These are phyloP conservation scores for Geotrichum histeridarum DNA, from an alignment of 1,139 yeast species.

Conservation along the genomic window DNA sequence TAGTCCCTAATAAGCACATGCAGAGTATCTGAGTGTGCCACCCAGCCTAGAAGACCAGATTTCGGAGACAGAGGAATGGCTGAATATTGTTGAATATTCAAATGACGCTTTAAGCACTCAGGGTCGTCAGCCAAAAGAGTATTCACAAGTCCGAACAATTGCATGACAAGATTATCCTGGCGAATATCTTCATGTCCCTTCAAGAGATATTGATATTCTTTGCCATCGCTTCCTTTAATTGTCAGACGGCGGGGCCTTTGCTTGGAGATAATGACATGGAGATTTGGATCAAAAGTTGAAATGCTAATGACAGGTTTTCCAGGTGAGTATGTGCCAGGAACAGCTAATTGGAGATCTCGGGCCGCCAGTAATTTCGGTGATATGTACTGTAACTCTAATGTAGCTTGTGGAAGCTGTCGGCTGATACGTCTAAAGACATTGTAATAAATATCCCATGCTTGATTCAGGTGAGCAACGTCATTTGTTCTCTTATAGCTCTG, in stretches of 20 bases:
- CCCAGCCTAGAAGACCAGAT: slow-evolving; percentile 97
- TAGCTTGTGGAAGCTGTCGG: slow-evolving; percentile 80
- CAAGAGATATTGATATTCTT: slow-evolving; percentile 69
- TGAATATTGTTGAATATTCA: slow-evolving; percentile 85
- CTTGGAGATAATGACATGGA: slow-evolving; percentile 88
- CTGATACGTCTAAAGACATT: slow-evolving; percentile 88
- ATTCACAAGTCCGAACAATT: slow-evolving; percentile 89
- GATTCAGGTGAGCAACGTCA: slow-evolving; percentile 84
- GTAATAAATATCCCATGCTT: slow-evolving; percentile 96
- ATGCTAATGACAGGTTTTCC: slow-evolving; percentile 76
- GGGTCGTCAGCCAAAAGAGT: slow-evolving; percentile 85
- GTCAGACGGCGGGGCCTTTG: slow-evolving; percentile 88
- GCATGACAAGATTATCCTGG: slow-evolving; percentile 97
- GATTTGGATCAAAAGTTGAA: slow-evolving; percentile 69
- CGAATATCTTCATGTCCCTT: slow-evolving; percentile 98
- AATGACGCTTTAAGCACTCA: slow-evolving; percentile 92
- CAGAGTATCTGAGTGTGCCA: slow-evolving; percentile 93
- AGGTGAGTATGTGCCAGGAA: slow-evolving; percentile 88
- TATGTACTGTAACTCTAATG: slow-evolving; percentile 85
- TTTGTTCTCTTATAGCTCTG: slow-evolving; percentile 76
- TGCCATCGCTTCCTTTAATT: slow-evolving; percentile 86
- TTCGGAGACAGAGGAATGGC: slow-evolving; percentile 96
- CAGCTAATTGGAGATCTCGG: slow-evolving; percentile 75
- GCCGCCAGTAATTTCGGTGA: slow-evolving; percentile 85
- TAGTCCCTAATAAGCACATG: slow-evolving; percentile 89